Evolutionary conservation across 2,329 filamentous ascomycete genomes (phyloP), one percentile per base, ranked within the genome.

Genomic region (Neospermospora avenae): DNA sequence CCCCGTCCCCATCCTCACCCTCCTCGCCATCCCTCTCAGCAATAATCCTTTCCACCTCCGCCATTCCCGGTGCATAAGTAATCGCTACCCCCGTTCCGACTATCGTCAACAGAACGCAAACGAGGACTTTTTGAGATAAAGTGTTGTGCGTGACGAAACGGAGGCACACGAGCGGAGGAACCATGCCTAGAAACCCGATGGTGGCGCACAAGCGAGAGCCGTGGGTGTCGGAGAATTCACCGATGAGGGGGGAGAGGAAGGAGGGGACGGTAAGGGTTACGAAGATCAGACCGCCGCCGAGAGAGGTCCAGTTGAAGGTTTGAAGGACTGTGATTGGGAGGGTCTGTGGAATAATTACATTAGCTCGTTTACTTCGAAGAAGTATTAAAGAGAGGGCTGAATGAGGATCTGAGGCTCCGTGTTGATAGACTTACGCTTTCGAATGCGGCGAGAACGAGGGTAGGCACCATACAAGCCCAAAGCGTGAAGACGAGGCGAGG

Each of bases 251-350:
- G 13, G 35, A 39, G 35, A 39, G 16, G 35, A 39, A 39, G 16
- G 35, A 11, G 35, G 35, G 35, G 35, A 39, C 8, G 13, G 35
- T 39, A 4, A 89, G 68, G 2, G 78, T 74, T 6, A 86, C 72
- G 66, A 86, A 84, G 10, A 84, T 74, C n/a, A 86, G 70, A 1
- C 83, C 83, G 2, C 82, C 80, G 0, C 78, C 82, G 0, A 77
- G 78, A 1, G 84, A 78, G 22, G 76, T 73, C 80, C 82, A 86
- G 58, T 74, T 62, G 65, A 86, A 86, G 4, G 74, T 78, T 20
- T 74, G 67, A 64, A 80, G 77, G 4, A 82, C 79, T 4, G 16
- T 39, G 11, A n/a, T 39, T 13, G 35, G 35, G 7, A 39, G 35
- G 7, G 35, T 39, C 35, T 61, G 83, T 10, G 11, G 11, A 10